Percentiles rank a stretch among this genome's conserved stretches.
Conservation (phyloP, 805 yeast species). For the Lachancea quebecensis region DNA sequence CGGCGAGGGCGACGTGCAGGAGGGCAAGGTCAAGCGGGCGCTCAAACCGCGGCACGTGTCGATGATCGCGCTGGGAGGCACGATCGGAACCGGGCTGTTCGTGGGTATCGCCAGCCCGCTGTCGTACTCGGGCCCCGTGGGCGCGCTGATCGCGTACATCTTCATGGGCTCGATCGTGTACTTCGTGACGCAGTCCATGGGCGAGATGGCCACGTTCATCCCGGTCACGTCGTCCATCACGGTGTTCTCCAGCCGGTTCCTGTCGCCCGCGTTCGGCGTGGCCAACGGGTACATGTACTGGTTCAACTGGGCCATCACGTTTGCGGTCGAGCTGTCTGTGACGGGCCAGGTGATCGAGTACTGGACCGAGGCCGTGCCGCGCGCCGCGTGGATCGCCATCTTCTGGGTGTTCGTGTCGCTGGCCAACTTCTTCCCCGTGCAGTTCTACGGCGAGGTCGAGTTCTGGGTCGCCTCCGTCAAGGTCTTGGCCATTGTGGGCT, state of each 20-base stretch:
- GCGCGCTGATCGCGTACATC: conserved; percentile 50
- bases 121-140: conserved; percentile 56
- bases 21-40: conserved; percentile 45
- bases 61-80: conserved; percentile 69
- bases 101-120: conserved; percentile 55
- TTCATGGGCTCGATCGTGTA: conserved; percentile 58
- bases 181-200: conserved; percentile 57
- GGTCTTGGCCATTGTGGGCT: conserved; percentile 49
- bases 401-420: conserved; percentile 41
- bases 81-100: conserved; percentile 67
- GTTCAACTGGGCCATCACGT: conserved; percentile 68
- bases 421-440: conserved; percentile 47
- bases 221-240: conserved; percentile 58
- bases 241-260: conserved; percentile 54
- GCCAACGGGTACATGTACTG: conserved; percentile 66
- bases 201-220: conserved; percentile 72
- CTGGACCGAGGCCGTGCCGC: conserved; percentile 50
- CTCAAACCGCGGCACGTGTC: conserved; percentile 59
- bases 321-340: conserved; percentile 53
- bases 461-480: conserved; percentile 51
- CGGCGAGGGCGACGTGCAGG: conserved; percentile 30
- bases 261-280: conserved; percentile 59
- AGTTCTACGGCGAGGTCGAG: conserved; percentile 50
- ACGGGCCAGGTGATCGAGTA: conserved; percentile 48
- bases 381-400: conserved; percentile 56